These are phyloP conservation scores for Aspergillus puulaauensis DNA, from an alignment of 2,329 filamentous ascomycete species.

Conservation along the genomic window DNA sequence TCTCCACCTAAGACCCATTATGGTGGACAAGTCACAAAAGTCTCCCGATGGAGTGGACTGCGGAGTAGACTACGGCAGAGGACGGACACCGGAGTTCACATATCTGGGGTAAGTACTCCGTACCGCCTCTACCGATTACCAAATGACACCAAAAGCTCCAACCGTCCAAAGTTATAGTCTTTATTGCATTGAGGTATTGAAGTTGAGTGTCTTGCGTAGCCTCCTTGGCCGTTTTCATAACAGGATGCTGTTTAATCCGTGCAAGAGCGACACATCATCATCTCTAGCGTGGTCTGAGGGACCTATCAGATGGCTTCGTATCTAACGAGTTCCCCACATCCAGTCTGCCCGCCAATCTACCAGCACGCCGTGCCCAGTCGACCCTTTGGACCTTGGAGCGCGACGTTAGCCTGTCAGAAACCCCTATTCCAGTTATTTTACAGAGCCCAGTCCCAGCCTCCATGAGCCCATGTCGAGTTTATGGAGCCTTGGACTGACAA, in stretches of 20 bases:
- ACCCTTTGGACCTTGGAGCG: background rate
- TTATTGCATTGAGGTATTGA: background rate
- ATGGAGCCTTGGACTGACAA: background rate
- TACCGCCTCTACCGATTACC: background rate
- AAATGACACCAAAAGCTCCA: background rate
- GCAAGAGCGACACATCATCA: background rate
- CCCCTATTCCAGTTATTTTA: background rate
- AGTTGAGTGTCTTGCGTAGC: background rate
- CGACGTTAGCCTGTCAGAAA: background rate
- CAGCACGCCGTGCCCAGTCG: background rate
- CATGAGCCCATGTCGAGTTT: background rate
- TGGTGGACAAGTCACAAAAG: background rate
- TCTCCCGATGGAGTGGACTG: too few relatives aligned
- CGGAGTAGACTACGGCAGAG: background rate
- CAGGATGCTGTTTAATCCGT: background rate
- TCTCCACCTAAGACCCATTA: background rate
- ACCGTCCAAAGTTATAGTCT: background rate
- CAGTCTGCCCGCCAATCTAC: background rate
- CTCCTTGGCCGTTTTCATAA: background rate
- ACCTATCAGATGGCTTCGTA: background rate
- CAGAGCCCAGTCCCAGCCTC: background rate
- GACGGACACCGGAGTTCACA: background rate
- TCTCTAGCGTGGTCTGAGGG: background rate
- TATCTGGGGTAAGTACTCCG: background rate
- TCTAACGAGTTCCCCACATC: background rate